Base-by-base conservation (phyloP, 768 basidiomycete genomes). In the Mycena galopus region DNA sequence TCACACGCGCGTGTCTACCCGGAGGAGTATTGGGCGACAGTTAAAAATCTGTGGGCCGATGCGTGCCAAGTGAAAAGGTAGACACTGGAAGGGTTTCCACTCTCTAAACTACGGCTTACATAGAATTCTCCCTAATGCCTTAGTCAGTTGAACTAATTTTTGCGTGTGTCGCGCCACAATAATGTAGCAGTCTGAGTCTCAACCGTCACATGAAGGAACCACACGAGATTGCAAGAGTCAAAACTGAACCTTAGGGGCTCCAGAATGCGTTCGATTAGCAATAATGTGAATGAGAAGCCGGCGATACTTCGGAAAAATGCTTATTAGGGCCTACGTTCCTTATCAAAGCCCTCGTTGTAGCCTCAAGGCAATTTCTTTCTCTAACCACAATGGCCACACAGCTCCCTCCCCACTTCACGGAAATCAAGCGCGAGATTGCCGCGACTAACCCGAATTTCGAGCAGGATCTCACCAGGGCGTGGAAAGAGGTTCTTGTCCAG, bases 401-500 rank as follows among this genome's bases (percentile, higher is more conserved):
- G 16, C 56, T 73, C 9, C 72, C 72, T 53, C 67, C 72, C 30
- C 44, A 67, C 29, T 69, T 73, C 67, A 25, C 39, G 1, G 72
- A 73, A 58, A 44, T 73, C 57, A 73, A 73, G 50, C 72, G 67
- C 57, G 27, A 44, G 10, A 73, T 83, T 56, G 72, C 72, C 19
- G 72, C 67, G 25, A 30, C 25, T 3, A 64, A 83, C 67, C 82
- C 85, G n/a, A 79, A 83, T 69, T 86, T 83, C 37, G 79, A 82
- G 77, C 79, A 79, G 63, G 81, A 76, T 19, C 82, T 86, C 39
- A 87, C 82, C 9, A 75, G 77, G 21, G 81, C 88, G 1, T 90
- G 88, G 89, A 78, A 75, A 19, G 85, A 88, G 62, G 76, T 90
- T 47, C 79, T 90, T 21, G 69, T 59, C 0, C 85, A 88, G 73